Evolutionary conservation across 2,329 filamentous ascomycete species (phyloP), one percentile per base, ranked within the genome.

Genomic region (Fusarium albosuccineum): DNA sequence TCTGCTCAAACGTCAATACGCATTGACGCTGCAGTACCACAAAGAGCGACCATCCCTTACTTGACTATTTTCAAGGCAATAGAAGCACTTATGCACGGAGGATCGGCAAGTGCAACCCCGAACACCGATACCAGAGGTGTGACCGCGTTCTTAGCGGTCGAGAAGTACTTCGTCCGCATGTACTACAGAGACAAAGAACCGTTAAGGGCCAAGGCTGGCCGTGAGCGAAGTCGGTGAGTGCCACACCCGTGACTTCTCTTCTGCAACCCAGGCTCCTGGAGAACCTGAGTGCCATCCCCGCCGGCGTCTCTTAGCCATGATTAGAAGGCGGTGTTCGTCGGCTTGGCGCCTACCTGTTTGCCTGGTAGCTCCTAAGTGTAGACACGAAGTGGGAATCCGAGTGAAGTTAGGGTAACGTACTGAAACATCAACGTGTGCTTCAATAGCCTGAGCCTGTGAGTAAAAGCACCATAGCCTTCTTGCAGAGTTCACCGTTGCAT

Each of bases 171-270:
- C 26, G 14, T 42, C 14, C 9, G 33, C 29, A 29, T 53, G 41
- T 14, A 33, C 41, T 8, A 27, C 13, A 29, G 42, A 34, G 17
- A 50, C n/a, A 36, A 42, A 41, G 13, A 9, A 41, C 37, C 51
- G 51, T 22, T 42, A 33, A 34, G 9, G 45, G 37, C 22, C 40
- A 27, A 30, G 27, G 37, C 30, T 13, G 10, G 9, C 30, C 6
- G 42, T 39, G 49, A 30, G 36, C 34, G 37, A 65, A 29, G 52
- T 16, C 10, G 34, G 29, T 29, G 30, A 49, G 30, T 48, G 52
- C 48, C 39, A 61, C 11, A 34, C 44, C 26, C 17, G 5, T 34
- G 30, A 49, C 11, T 36, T 62, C 34, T 10, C 39, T 16, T 26
- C 26, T 37, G 40, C 17, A 33, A 26, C 48, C 49, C 30, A 39